Evolutionary conservation across 768 basidiomycete genomes (phyloP).

Genomic region (Trametes cingulata): DNA sequence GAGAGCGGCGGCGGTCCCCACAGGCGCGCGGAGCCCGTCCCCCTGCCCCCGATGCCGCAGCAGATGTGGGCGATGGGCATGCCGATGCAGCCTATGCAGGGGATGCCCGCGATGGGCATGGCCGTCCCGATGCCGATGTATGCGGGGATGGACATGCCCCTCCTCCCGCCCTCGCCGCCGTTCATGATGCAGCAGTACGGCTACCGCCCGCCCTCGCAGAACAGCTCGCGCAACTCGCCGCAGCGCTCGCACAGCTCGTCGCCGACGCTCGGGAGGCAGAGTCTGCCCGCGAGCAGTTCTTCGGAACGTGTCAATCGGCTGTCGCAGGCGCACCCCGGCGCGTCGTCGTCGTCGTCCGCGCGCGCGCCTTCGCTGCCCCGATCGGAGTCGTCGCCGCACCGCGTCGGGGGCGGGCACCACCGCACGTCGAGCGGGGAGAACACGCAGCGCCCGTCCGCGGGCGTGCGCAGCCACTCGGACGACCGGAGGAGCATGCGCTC

Average conservation of each 20-base stretch:
- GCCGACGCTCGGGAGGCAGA: conserved; percentile 19
- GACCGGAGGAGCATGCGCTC: conserved; percentile 7
- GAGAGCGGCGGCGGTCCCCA: conserved; percentile 16
- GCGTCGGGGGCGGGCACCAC: conserved; percentile 9
- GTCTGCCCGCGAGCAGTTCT: conserved; percentile 12
- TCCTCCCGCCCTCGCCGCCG: conserved; percentile 71
- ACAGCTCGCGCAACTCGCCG: conserved; percentile 11
- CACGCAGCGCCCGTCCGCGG: conserved; percentile 1
- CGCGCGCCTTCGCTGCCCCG: conserved; percentile 12
- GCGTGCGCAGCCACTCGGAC: conserved; percentile 11
- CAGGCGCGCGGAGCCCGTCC: conserved; percentile 2
- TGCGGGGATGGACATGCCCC: conserved; percentile 66
- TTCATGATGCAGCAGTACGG: conserved; percentile 69
- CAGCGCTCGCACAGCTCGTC: conserved; percentile 35
- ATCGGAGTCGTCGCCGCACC: conserved; percentile 14
- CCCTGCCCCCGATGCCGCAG: conserved; percentile 9
- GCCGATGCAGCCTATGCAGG: conserved; percentile 19
- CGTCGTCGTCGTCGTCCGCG: conserved; percentile 10
- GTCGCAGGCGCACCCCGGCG: conserved; percentile 8
- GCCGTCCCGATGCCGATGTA: conserved; percentile 35
- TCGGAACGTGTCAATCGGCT: conserved; percentile 22
- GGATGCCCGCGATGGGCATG: conserved; percentile 26
- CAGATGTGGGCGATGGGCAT: conserved; percentile 21
- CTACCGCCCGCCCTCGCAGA: conserved; percentile 39
- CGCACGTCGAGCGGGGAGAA: conserved; percentile 24